These are phyloP conservation scores for Aquanectria penicillioides DNA, from an alignment of 2,329 filamentous ascomycete genomes.

Conservation along the genomic window DNA sequence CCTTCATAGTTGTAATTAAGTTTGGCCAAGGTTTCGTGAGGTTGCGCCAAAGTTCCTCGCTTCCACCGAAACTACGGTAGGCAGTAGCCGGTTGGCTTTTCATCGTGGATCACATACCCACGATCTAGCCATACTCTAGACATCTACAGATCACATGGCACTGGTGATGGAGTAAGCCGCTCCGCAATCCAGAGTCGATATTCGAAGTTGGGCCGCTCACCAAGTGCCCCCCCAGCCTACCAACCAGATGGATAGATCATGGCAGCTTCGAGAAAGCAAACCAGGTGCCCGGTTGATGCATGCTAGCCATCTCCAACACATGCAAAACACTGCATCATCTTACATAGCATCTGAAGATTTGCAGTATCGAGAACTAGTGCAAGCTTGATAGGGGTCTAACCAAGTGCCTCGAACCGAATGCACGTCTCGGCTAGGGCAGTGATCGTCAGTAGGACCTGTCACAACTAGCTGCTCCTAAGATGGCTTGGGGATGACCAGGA, in stretches of 20 bases:
- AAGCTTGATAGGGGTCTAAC: not conserved
- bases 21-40: too few relatives aligned
- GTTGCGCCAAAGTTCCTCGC: too few relatives aligned
- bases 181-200: not conserved
- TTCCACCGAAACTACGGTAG: not conserved
- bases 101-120: not conserved
- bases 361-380: constrained; percentile 14
- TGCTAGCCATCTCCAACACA: constrained; percentile 12
- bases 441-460: constrained; percentile 15
- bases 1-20: too few relatives aligned
- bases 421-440: constrained; percentile 7
- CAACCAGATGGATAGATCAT: too few relatives aligned
- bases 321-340: constrained; percentile 12
- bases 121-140: not conserved
- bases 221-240: too few relatives aligned
- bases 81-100: not conserved
- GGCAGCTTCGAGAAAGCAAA: too few relatives aligned
- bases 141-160: not conserved
- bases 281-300: too few relatives aligned
- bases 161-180: constrained; percentile 1
- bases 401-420: not conserved
- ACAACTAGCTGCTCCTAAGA: not conserved
- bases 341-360: constrained; percentile 5
- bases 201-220: too few relatives aligned
- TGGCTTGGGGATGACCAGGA: too few relatives aligned